Evolutionary conservation across 441 rosid genomes (phyloP), one percentile per base, ranked within the genome.

Genomic region (Macaranga tanarius): DNA sequence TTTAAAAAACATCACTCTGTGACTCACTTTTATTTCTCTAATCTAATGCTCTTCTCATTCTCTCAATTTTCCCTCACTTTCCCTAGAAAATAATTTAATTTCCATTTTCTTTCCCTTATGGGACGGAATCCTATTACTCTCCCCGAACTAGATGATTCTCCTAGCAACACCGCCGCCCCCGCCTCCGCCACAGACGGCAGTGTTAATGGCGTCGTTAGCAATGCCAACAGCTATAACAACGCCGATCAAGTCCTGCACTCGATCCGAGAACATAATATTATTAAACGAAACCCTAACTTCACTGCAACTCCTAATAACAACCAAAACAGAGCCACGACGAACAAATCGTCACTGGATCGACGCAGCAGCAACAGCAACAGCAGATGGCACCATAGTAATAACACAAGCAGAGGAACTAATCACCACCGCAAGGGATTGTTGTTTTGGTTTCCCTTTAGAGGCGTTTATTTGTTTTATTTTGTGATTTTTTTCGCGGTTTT

Each of bases 191-290:
- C 51, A 31, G 57, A 50, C 45, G 68, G 44, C 54, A 42, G 44
- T 10, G 28, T 62, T 45, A 45, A 81, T 68, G 70, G 68, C 62
- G 82, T 65, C 31, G 70, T 65, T 58, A 80, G 66, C 31, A 69
- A 34, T 70, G 80, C 31, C 75, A 72, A 44, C 62, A 52, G 54
- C 67, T 73, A 67, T 61, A 71, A 65, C 64, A 75, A 47, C 63
- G 75, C 63, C 44, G 91, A 85, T 62, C 69, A 70, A 47, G 83
- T 79, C 62, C 66, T 79, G 20, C 81, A 76, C 77, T 85, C 92
- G 79, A 84, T 89, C 75, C 88, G 97, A 10, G 97, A 83, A 77
- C 92, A 97, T 10, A 79, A 87, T 75, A 93, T 74, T 38, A 77
- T 87, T 62, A 92, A 89, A 76, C 77, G 96, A 19, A 88, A 81